Evolutionary conservation across 2,329 filamentous ascomycete genomes (phyloP).

Genomic region (Beauveria sp.): DNA sequence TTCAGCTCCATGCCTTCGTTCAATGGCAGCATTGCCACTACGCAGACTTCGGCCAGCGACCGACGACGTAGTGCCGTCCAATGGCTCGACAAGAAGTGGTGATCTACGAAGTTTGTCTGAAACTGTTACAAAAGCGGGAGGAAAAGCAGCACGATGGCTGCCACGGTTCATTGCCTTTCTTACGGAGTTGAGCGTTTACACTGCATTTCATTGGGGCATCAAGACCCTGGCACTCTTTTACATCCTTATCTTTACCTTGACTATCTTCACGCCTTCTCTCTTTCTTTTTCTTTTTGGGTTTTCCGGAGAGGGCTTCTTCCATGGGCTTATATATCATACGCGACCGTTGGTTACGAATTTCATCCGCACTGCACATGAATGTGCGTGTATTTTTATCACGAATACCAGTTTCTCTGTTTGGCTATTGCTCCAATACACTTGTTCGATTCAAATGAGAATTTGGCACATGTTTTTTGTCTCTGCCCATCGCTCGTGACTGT

Average conservation of each 20-base stretch:
- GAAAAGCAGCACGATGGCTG: not conserved
- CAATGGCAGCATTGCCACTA: constrained; percentile 21
- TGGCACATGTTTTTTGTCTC: not conserved
- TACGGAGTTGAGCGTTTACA: constrained; percentile 8
- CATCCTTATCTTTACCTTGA: not conserved
- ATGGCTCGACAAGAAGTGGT: constrained; percentile 10
- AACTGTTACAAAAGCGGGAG: not conserved
- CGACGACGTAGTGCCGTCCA: constrained; percentile 7
- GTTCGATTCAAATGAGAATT: not conserved
- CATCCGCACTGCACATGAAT: not conserved
- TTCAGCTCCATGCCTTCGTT: constrained; percentile 52
- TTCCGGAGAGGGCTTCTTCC: not conserved
- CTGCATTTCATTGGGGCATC: not conserved
- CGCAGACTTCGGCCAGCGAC: constrained; percentile 3
- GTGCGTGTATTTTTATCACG: constrained; percentile 10
- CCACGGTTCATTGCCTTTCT: not conserved
- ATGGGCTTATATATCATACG: constrained; percentile 1
- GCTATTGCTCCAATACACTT: constrained; percentile 5
- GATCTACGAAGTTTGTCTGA: not conserved
- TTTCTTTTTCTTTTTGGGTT: not conserved
- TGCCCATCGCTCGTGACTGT: not conserved
- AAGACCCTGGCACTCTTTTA: constrained; percentile 2
- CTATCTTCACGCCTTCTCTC: not conserved
- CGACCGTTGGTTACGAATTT: constrained; percentile 9
- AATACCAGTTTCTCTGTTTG: constrained; percentile 10